Evolutionary conservation across 176 grass and related monocot species (phyloP), one percentile per base, ranked within the genome.

Genomic region (Juncus inflexus): DNA sequence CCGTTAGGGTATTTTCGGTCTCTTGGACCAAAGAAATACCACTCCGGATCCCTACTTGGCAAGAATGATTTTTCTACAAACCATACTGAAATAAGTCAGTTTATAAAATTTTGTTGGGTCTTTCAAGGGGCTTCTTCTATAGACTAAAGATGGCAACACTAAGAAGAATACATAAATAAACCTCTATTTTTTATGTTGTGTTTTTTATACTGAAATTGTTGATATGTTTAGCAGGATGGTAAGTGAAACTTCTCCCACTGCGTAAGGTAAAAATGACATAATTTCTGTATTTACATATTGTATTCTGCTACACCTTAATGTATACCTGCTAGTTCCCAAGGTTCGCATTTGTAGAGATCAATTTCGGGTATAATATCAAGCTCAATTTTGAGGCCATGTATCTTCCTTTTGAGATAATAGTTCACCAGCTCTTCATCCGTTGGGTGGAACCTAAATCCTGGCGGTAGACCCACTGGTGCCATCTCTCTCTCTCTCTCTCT

Each of bases 401-500:
- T 97, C 94, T 97, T 97, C 67, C 94, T 84, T 75, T 89, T 91
- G 35, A 97, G 94, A 85, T 97, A 97, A 76, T 97, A 91, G 77
- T 97, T 91, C 41, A 97, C 88, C 39, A 97, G 85, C 78, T 97
- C 85, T 79, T 91, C 88, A 61, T 97, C 94, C 6, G 88, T 91
- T 3, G 92, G 87, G 77, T 97, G 92, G 69, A 97, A 97, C 16
- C 87, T 76, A 77, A 97, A 97, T 6, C 94, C 94, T 56, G 94
- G 94, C 10, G 94, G 94, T 49, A 97, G 88, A 41, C 91, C 87
- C 81, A 90, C 87, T 81, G 87, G 91, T 57, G 91, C 87, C 91
- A 95, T 95, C 43, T 68, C 37, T 63, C 40, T 47, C 69, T 53
- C 39, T 61, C 28, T 50, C 35, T 63, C 70, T 52, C 12, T 49